Evolutionary conservation across 495 filamentous ascomycete genomes (phyloP).

Genomic region (Lepidopterella palustris): DNA sequence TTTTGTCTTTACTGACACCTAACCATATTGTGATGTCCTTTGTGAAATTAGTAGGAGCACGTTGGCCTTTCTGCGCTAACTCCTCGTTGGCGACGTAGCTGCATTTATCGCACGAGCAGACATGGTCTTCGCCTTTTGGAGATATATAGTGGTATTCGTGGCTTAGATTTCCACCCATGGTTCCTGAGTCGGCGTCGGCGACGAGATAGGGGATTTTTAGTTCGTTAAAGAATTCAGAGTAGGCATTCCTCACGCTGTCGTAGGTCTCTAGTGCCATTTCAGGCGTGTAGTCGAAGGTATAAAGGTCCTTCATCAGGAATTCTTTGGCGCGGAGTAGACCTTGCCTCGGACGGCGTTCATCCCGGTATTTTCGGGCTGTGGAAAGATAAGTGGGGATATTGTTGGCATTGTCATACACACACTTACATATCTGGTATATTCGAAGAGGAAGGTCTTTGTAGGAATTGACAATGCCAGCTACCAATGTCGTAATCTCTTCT

Average conservation of each 20-base stretch:
- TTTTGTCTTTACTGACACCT: constrained; percentile 62
- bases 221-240: constrained; percentile 69
- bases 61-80: constrained; percentile 44
- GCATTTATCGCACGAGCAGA: constrained; percentile 70
- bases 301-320: constrained; percentile 97
- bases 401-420: background rate
- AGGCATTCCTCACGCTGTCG: constrained; percentile 59
- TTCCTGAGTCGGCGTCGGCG: constrained; percentile 87
- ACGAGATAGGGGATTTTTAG: constrained; percentile 77
- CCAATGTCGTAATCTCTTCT: constrained; percentile 85
- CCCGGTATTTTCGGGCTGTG: constrained; percentile 82
- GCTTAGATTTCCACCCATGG: constrained; percentile 86
- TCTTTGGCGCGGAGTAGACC: constrained; percentile 86
- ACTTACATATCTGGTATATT: constrained; percentile 82
- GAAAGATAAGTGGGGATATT: constrained; percentile 4
- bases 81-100: constrained; percentile 81
- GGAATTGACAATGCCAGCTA: constrained; percentile 65
- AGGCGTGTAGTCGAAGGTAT: constrained; percentile 77
- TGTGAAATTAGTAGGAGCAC: background rate
- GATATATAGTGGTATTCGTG: constrained; percentile 90
- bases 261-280: constrained; percentile 71
- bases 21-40: constrained; percentile 43
- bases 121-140: constrained; percentile 74
- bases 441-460: constrained; percentile 82
- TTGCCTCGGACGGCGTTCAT: constrained; percentile 81